Percentiles rank a stretch among this genome's conserved stretches.
Conservation (phyloP, 169 alveolate species). For the Babesia ovis region DNA sequence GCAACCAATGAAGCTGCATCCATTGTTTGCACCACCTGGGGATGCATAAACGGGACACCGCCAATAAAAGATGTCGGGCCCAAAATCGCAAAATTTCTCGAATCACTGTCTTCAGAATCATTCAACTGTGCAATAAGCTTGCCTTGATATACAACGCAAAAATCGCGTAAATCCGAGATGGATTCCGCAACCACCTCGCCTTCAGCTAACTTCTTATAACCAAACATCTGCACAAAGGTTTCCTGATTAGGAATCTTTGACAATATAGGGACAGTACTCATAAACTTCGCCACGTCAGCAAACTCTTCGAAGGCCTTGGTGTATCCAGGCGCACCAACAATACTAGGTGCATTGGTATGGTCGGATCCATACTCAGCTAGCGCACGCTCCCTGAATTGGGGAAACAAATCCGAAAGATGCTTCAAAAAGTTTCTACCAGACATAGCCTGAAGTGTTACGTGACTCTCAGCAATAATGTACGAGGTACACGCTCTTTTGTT, state of each 20-base stretch:
- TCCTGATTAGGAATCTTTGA: slow-evolving; percentile 16
- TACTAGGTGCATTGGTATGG: not conserved
- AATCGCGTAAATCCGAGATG: not conserved
- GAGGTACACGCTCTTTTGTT: slow-evolving; percentile 58
- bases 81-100: slow-evolving; percentile 25
- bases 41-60: not conserved
- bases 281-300: slow-evolving; percentile 12
- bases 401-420: slow-evolving; percentile 44
- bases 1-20: slow-evolving; percentile 51
- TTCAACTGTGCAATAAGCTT: slow-evolving; percentile 23
- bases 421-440: slow-evolving; percentile 10
- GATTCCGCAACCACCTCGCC: slow-evolving; percentile 42
- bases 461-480: slow-evolving; percentile 71
- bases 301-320: slow-evolving; percentile 6
- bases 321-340: not conserved
- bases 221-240: not conserved
- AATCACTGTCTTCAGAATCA: not conserved
- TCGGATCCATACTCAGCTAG: slow-evolving; percentile 2
- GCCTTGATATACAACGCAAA: slow-evolving; percentile 50
- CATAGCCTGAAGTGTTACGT: slow-evolving; percentile 71
- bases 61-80: slow-evolving; percentile 46
- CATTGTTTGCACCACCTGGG: slow-evolving; percentile 1
- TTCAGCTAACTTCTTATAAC: slow-evolving; percentile 21
- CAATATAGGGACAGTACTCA: slow-evolving; percentile 25
- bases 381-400: slow-evolving; percentile 38